Conservation (phyloP, 306 rosid species). For the Quercus rubra region DNA sequence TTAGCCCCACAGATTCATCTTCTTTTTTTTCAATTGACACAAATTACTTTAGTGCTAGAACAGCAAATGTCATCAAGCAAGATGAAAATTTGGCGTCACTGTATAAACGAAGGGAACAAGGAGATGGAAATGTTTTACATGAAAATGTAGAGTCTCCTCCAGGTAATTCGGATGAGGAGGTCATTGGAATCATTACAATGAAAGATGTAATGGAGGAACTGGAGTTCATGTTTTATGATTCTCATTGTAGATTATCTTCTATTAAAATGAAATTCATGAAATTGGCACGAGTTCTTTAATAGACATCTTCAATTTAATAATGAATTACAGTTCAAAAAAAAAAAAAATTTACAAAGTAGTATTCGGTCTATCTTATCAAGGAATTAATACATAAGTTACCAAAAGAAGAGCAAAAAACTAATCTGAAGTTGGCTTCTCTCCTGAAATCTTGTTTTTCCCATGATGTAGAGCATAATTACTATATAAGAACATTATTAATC, state of each 20-base stretch:
- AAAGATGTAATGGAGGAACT: constrained; percentile 79
- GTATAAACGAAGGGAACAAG: neutral
- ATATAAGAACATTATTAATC: neutral
- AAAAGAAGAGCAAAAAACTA: neutral
- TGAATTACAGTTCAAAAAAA: neutral
- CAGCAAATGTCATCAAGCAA: constrained; percentile 25
- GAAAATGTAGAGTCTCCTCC: constrained; percentile 27
- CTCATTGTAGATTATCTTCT: neutral
- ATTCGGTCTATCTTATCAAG: neutral
- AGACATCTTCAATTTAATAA: neutral
- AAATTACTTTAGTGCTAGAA: constrained; percentile 29
- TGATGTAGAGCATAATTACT: neutral
- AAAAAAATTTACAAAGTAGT: neutral
- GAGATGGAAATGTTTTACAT: neutral
- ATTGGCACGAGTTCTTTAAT: neutral
- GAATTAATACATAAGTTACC: neutral
- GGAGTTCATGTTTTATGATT: neutral
- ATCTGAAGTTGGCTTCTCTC: neutral
- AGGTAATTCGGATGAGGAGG: constrained; percentile 32
- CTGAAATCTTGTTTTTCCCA: neutral
- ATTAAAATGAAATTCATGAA: neutral
- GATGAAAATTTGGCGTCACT: constrained; percentile 15
- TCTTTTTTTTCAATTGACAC: constrained; percentile 23
- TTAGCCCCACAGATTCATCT: constrained; percentile 3
- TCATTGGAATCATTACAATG: constrained; percentile 66